These are phyloP conservation scores for Didymella segeticola DNA, from an alignment of 2,329 filamentous ascomycete species.

Conservation along the genomic window DNA sequence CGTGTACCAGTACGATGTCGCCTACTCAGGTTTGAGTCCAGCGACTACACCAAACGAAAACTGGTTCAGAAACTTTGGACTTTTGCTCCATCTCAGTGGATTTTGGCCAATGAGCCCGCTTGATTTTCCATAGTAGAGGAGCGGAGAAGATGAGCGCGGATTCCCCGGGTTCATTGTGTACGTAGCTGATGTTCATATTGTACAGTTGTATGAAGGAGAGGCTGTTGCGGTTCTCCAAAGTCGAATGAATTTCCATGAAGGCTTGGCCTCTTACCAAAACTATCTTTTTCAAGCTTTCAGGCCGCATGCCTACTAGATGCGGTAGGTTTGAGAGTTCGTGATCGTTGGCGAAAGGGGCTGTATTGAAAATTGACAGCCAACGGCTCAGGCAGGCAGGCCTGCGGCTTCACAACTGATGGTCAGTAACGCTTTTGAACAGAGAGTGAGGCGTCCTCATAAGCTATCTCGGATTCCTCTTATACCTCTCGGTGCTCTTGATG, in stretches of 20 bases:
- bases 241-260: neutral
- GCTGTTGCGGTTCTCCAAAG: neutral
- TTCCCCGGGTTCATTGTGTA: neutral
- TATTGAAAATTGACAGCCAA: neutral
- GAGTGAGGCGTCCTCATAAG: neutral
- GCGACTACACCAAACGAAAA: no score
- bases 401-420: neutral
- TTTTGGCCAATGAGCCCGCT: no score
- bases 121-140: no score
- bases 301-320: neutral
- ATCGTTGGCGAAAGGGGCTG: neutral
- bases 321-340: neutral
- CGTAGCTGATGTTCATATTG: neutral
- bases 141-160: neutral
- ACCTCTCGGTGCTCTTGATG: neutral
- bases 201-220: neutral
- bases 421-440: neutral
- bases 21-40: no score
- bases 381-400: neutral
- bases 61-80: no score
- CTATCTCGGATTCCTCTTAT: neutral
- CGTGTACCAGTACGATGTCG: no score
- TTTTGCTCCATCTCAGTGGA: no score
- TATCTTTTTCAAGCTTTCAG: constrained; percentile 1
- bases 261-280: neutral